These are phyloP conservation scores for Coleophoma eucalyptorum DNA, from an alignment of 2,329 filamentous ascomycete genomes.

Conservation along the genomic window DNA sequence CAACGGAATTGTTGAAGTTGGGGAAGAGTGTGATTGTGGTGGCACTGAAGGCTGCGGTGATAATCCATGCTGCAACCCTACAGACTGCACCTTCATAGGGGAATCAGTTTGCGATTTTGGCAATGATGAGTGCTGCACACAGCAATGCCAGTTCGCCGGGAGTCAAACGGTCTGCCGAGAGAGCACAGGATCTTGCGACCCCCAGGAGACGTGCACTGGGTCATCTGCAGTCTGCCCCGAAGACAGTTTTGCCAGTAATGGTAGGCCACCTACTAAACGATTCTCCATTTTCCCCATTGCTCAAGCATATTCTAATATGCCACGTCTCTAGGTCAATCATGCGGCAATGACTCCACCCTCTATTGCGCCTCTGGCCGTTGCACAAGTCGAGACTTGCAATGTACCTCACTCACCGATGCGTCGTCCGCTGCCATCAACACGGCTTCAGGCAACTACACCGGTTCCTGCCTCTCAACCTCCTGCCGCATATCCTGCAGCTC, in stretches of 20 bases:
- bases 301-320: too few species aligned
- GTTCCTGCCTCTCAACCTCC: conserved; percentile 1
- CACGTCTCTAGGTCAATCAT: conserved; percentile 52
- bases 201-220: conserved; percentile 76
- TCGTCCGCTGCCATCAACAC: too few species aligned
- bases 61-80: conserved; percentile 78
- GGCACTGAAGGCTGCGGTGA: conserved; percentile 63
- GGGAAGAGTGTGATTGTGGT: conserved; percentile 93
- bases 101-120: conserved; percentile 68
- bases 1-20: conserved; percentile 90
- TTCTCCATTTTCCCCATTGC: too few species aligned
- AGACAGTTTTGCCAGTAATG: too few species aligned
- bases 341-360: neutral
- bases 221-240: conserved; percentile 65
- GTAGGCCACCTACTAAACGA: too few species aligned
- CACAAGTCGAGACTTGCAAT: conserved; percentile 7
- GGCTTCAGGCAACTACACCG: conserved; percentile 5
- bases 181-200: conserved; percentile 77
- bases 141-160: conserved; percentile 63
- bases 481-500: conserved; percentile 3
- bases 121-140: conserved; percentile 73
- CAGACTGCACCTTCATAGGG: conserved; percentile 76
- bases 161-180: conserved; percentile 70
- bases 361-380: conserved; percentile 5
- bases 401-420: neutral